A percentile compares a stretch with the other conserved stretches of the same genome.
phyloP scores from a whole-genome alignment of 257 asterid genomes.

The Capsicum rhomboideum region DNA sequence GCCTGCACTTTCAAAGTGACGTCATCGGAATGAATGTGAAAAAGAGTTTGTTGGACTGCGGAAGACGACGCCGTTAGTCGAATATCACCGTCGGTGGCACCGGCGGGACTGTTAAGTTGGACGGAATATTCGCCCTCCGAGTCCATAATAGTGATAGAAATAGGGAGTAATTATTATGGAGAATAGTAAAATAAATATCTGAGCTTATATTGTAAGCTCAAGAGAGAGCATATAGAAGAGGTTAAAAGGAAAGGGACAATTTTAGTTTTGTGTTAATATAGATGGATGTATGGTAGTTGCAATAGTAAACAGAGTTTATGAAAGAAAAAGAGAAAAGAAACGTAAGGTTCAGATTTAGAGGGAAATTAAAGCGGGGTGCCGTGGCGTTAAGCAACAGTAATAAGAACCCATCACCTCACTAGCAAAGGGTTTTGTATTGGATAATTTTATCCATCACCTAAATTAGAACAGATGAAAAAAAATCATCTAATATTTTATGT shows the following conservation, averaged over 20 bases:
- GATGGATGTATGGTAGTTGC: background rate
- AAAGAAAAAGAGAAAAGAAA: slow-evolving; percentile 12
- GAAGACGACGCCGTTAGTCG: slow-evolving; percentile 26
- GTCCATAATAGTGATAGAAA: background rate
- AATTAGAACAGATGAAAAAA: no score
- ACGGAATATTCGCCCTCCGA: background rate
- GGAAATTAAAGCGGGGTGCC: slow-evolving; percentile 13
- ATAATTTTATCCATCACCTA: no score
- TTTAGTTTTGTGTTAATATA: background rate
- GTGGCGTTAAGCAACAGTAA: slow-evolving; percentile 56
- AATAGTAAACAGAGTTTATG: background rate
- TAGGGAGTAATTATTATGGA: background rate
- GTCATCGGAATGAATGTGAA: slow-evolving; percentile 49
- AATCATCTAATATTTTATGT: no score
- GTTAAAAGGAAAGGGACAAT: background rate
- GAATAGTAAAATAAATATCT: background rate
- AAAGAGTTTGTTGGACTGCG: slow-evolving; percentile 35
- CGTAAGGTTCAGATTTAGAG: slow-evolving; percentile 31
- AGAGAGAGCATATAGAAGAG: background rate
- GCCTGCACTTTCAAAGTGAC: slow-evolving; percentile 36
- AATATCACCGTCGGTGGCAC: slow-evolving; percentile 6
- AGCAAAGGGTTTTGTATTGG: no score
- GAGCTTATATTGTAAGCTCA: background rate
- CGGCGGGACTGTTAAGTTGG: background rate
- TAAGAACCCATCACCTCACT: background rate